phyloP scores from a whole-genome alignment of 2,329 filamentous ascomycete genomes.

The Orbilia javanica region DNA sequence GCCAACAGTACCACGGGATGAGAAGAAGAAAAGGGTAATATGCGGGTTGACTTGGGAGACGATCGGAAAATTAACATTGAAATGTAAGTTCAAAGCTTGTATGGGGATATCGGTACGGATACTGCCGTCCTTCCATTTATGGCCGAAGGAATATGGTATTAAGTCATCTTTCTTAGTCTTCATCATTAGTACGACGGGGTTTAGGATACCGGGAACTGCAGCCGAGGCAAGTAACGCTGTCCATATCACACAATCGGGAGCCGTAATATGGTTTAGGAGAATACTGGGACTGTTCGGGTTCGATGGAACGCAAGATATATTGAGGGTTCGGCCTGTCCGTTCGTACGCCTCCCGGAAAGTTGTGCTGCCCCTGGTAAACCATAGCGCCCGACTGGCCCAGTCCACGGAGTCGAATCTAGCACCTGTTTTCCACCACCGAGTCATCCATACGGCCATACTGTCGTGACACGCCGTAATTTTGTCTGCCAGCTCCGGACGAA shows the following conservation, averaged over 20 bases:
- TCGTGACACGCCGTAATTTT: conserved; percentile 90
- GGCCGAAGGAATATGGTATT: conserved; percentile 92
- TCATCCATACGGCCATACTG: conserved; percentile 75
- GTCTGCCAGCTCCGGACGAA: conserved; percentile 87
- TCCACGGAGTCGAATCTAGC: conserved; percentile 93
- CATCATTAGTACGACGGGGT: conserved; percentile 92
- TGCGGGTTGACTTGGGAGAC: conserved; percentile 93
- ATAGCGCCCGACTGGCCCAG: conserved; percentile 86
- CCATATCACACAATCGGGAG: conserved; percentile 98
- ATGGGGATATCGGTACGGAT: conserved; percentile 95
- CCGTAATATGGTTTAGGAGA: conserved; percentile 93
- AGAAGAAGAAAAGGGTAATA: conserved; percentile 99
- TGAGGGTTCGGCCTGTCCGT: conserved; percentile 91
- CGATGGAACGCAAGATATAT: conserved; percentile 94
- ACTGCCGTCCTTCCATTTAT: conserved; percentile 99
- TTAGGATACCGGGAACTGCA: conserved; percentile 94
- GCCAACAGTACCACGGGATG: conserved; percentile 88
- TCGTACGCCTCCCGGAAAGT: conserved; percentile 96
- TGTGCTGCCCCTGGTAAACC: conserved; percentile 91
- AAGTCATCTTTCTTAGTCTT: conserved; percentile 82
- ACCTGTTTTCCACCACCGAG: conserved; percentile 90
- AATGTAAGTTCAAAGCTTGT: conserved; percentile 92
- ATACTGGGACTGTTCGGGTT: conserved; percentile 81
- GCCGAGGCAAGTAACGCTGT: conserved; percentile 94
- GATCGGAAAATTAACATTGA: conserved; percentile 98